A percentile compares a stretch with the other conserved stretches of the same genome.
Evolutionary conservation across 352 stramenopile species (phyloP).

Genomic region (Phytopythium oedochilum): DNA sequence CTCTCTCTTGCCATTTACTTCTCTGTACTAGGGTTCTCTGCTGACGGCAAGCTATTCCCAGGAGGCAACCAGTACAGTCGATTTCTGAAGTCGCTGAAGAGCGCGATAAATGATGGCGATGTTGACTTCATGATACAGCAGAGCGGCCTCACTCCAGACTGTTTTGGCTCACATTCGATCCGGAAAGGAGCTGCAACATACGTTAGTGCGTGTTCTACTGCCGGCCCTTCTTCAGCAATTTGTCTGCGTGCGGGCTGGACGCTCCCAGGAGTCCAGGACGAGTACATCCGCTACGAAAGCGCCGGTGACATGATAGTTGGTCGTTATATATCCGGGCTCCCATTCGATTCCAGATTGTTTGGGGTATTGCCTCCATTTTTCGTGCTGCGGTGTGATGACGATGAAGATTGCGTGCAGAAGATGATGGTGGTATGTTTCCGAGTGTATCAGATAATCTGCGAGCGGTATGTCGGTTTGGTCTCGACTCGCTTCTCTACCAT

Average conservation of each 20-base stretch:
- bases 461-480: too few species aligned
- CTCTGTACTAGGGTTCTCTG: constrained; percentile 6
- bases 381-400: neutral
- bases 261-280: constrained; percentile 16
- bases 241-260: constrained; percentile 19
- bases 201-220: constrained; percentile 12
- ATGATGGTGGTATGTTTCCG: neutral
- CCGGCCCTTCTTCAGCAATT: constrained; percentile 12
- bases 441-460: too few species aligned
- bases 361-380: constrained; percentile 15
- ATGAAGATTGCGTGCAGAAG: too few species aligned
- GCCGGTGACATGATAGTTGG: constrained; percentile 20
- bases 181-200: constrained; percentile 17
- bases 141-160: constrained; percentile 2
- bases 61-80: constrained; percentile 17
- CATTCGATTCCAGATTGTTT: constrained; percentile 14
- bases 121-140: too few species aligned
- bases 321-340: constrained; percentile 6
- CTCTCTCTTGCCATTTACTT: constrained; percentile 15
- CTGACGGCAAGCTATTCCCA: constrained; percentile 10
- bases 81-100: constrained; percentile 12
- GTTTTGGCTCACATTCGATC: constrained; percentile 19
- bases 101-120: neutral
- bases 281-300: constrained; percentile 18
- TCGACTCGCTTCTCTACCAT: too few species aligned